Conservation (phyloP, 1,284 basidiomycete species). For the Lentinula novae-zelandiae region DNA sequence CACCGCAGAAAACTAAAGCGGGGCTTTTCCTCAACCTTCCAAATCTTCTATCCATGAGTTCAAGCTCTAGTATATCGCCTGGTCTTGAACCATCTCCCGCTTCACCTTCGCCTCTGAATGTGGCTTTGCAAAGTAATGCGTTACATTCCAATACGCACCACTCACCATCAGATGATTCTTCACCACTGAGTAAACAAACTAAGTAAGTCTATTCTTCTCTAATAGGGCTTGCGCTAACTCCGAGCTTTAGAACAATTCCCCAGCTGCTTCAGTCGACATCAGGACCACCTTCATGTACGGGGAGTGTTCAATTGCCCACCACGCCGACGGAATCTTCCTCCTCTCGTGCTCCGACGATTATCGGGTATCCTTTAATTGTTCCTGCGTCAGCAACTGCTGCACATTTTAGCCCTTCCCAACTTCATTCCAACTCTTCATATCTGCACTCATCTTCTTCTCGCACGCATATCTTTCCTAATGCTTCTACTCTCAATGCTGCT, state of each 20-base stretch:
- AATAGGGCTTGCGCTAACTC: neutral
- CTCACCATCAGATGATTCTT: neutral
- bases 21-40: conserved; percentile 15
- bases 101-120: conserved; percentile 5
- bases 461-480: conserved; percentile 9
- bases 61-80: conserved; percentile 4
- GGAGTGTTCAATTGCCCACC: neutral
- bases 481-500: conserved; percentile 44
- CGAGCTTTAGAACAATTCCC: too few relatives aligned
- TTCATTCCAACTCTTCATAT: neutral
- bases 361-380: neutral
- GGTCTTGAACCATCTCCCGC: neutral
- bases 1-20: conserved; percentile 12
- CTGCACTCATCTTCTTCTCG: conserved; percentile 3
- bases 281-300: neutral
- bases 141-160: conserved; percentile 8
- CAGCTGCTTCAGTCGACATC: conserved; percentile 3
- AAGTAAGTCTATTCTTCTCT: neutral
- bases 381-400: conserved; percentile 1
- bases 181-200: neutral
- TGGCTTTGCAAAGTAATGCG: conserved; percentile 14
- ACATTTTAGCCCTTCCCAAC: neutral
- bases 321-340: neutral
- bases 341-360: neutral
- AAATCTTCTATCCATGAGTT: conserved; percentile 2